Conservation (phyloP, 495 filamentous ascomycete genomes). For the Hypoxylon cercidicola region DNA sequence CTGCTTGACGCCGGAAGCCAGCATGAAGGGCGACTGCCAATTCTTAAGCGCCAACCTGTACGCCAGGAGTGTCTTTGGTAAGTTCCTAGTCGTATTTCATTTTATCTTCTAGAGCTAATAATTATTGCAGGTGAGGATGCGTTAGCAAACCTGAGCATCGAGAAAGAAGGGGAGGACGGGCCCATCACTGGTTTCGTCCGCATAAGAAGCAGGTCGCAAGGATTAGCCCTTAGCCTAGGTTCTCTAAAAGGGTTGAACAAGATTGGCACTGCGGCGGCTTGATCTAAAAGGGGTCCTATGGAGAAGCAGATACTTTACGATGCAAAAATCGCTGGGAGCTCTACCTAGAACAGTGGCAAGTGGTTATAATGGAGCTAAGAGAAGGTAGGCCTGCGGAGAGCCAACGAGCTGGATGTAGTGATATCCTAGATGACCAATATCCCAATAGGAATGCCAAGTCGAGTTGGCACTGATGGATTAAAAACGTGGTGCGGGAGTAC, state of each 20-base stretch:
- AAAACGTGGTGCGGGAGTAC: constrained; percentile 35
- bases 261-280: constrained; percentile 64
- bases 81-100: constrained; percentile 49
- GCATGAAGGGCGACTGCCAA: constrained; percentile 96
- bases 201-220: constrained; percentile 97
- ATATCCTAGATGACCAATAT: constrained; percentile 41
- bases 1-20: constrained; percentile 95
- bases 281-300: constrained; percentile 14
- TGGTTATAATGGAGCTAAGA: constrained; percentile 16
- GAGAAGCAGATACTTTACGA: constrained; percentile 23
- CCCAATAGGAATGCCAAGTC: constrained; percentile 26
- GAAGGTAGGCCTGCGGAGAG: constrained; percentile 5
- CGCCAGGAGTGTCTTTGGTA: constrained; percentile 98
- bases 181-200: constrained; percentile 98
- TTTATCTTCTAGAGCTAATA: constrained; percentile 24
- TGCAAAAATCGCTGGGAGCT: constrained; percentile 2
- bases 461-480: constrained; percentile 30
- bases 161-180: constrained; percentile 95
- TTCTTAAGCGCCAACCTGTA: constrained; percentile 98
- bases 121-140: constrained; percentile 89
- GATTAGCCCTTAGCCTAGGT: constrained; percentile 91
- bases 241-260: constrained; percentile 96
- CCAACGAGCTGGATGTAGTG: constrained; percentile 18
- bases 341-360: not conserved
- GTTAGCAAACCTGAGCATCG: constrained; percentile 95